These are phyloP conservation scores for Gryganskiella cystojenkinii DNA, from an alignment of 192 early-diverging fungal genomes.

Conservation along the genomic window DNA sequence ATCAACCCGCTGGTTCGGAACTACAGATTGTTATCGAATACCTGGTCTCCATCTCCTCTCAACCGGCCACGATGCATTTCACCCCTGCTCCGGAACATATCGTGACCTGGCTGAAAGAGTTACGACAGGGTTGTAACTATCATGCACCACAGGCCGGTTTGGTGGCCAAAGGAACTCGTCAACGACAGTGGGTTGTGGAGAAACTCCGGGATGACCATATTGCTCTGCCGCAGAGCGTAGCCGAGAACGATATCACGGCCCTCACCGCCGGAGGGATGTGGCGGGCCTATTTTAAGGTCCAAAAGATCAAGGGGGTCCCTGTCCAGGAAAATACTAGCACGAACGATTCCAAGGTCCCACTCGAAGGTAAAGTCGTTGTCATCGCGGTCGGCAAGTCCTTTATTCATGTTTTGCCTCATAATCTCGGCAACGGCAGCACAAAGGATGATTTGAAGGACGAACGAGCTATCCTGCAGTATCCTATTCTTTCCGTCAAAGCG, in stretches of 20 bases:
- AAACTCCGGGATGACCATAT: slow-evolving; percentile 39
- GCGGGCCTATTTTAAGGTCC: slow-evolving; percentile 40
- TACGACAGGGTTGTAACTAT: slow-evolving; percentile 48
- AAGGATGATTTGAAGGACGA: slow-evolving; percentile 53
- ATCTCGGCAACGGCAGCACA: slow-evolving; percentile 45
- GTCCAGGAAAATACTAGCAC: not conserved
- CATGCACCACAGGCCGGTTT: slow-evolving; percentile 36
- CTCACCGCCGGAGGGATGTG: slow-evolving; percentile 48
- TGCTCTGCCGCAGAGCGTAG: slow-evolving; percentile 37
- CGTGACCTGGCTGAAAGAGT: slow-evolving; percentile 31
- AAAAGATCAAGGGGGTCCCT: slow-evolving; percentile 41
- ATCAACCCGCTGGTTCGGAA: slow-evolving; percentile 23
- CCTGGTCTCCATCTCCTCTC: slow-evolving; percentile 43
- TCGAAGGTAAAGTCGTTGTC: slow-evolving; percentile 42
- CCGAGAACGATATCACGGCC: slow-evolving; percentile 40
- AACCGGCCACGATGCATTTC: slow-evolving; percentile 43
- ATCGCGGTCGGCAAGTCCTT: slow-evolving; percentile 41
- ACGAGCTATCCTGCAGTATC: slow-evolving; percentile 41
- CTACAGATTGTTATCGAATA: slow-evolving; percentile 40
- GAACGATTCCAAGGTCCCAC: slow-evolving; percentile 23
- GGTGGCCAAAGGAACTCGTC: slow-evolving; percentile 43
- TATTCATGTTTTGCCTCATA: slow-evolving; percentile 40
- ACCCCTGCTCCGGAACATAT: slow-evolving; percentile 35
- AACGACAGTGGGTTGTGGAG: slow-evolving; percentile 47
- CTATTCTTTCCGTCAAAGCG: slow-evolving; percentile 31